These are phyloP conservation scores for Auricularia auricula-judae DNA, from an alignment of 768 basidiomycete species.

Conservation along the genomic window DNA sequence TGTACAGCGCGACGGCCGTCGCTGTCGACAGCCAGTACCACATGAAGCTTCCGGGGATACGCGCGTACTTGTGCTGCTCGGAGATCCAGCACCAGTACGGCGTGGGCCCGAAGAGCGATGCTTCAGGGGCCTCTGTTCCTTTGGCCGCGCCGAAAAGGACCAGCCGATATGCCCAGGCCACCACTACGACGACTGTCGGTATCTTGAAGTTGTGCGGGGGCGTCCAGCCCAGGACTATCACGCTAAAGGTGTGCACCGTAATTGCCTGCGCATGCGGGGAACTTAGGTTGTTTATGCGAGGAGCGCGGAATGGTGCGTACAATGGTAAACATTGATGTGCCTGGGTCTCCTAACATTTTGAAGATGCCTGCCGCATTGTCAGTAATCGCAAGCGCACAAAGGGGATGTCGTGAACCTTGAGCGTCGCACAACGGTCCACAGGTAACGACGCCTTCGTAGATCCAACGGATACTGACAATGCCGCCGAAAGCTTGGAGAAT, in stretches of 20 bases:
- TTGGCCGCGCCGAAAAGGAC: constrained; percentile 22
- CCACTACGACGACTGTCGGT: constrained; percentile 18
- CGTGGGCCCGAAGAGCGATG: background rate
- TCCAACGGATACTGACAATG: constrained; percentile 27
- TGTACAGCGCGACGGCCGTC: constrained; percentile 23
- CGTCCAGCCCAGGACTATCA: constrained; percentile 21
- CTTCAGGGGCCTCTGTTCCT: constrained; percentile 9
- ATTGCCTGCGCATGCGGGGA: constrained; percentile 18
- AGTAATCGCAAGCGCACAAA: background rate
- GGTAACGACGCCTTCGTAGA: constrained; percentile 22
- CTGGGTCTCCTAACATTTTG: constrained; percentile 31
- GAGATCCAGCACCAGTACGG: constrained; percentile 28
- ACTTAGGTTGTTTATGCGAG: background rate
- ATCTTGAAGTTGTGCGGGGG: constrained; percentile 9
- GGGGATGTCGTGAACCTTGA: constrained; percentile 17
- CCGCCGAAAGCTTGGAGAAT: constrained; percentile 28
- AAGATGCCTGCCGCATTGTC: background rate
- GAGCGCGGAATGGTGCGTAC: constrained; percentile 14
- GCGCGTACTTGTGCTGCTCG: constrained; percentile 15
- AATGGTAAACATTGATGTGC: constrained; percentile 29
- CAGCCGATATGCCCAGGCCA: constrained; percentile 23
- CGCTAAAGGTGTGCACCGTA: constrained; percentile 30
- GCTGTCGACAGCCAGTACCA: constrained; percentile 30
- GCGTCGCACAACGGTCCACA: constrained; percentile 24
- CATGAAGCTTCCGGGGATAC: constrained; percentile 30